Conservation (phyloP, 73 alveolate genomes). For the Durusdinium trenchii region DNA sequence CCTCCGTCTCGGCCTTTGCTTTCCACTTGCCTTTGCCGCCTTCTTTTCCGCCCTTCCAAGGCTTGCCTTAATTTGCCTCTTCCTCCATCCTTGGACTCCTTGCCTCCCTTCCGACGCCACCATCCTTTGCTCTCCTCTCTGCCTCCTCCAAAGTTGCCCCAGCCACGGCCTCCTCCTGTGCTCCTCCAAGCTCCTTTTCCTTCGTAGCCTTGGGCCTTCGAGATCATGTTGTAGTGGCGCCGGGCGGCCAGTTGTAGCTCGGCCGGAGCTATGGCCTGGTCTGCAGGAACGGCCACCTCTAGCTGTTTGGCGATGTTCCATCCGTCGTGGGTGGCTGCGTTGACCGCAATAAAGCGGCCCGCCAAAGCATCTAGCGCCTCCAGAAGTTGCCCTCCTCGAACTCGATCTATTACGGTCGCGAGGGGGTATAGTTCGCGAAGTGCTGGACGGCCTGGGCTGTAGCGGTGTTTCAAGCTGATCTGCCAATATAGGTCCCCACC, state of each 20-base stretch:
- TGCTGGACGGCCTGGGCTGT: background rate
- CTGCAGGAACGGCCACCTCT: background rate
- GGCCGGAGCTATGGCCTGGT: background rate
- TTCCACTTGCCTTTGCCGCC: background rate
- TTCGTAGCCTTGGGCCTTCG: background rate
- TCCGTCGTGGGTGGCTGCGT: background rate
- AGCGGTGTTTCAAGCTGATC: background rate
- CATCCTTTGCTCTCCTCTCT: background rate
- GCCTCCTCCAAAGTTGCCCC: background rate
- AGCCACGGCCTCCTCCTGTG: background rate
- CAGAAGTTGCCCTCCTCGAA: background rate
- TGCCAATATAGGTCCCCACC: background rate
- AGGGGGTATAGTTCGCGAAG: background rate
- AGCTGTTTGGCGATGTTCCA: background rate
- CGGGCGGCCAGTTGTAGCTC: background rate
- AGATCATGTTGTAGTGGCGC: background rate
- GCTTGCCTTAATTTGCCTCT: background rate
- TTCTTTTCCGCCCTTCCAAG: background rate
- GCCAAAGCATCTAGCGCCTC: background rate
- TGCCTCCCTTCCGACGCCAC: background rate
- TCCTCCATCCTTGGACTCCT: background rate
- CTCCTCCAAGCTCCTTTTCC: background rate
- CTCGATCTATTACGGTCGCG: background rate
- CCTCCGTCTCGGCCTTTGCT: background rate
- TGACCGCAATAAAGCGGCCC: conserved; percentile 10